Conservation (phyloP, 2,329 filamentous ascomycete species). For the Ceratocystis alfenasii region DNA sequence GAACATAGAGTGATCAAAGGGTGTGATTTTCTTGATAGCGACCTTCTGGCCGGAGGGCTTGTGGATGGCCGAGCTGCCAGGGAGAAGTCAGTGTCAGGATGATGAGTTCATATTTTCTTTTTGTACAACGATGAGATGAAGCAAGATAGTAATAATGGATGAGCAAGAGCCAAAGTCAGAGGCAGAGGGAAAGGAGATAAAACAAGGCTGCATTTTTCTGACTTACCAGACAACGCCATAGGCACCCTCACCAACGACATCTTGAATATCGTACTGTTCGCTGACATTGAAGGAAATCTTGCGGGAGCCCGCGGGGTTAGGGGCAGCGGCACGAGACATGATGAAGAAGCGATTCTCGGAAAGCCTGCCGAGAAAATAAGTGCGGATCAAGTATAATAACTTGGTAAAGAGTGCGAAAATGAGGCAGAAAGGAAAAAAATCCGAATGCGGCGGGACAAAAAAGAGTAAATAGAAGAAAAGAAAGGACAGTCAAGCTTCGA, state of each 20-base stretch:
- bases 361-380: constrained; percentile 16
- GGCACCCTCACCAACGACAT: constrained; percentile 96
- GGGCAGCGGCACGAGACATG: constrained; percentile 48
- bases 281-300: constrained; percentile 99
- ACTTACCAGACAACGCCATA: constrained; percentile 96
- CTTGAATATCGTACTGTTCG: constrained; percentile 98
- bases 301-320: constrained; percentile 52
- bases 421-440: constrained; percentile 6
- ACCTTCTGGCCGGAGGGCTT: constrained; percentile 98
- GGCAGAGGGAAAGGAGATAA: background rate
- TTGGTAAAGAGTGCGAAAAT: constrained; percentile 18
- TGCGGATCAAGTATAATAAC: background rate
- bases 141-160: no score
- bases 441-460: constrained; percentile 4
- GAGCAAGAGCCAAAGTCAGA: background rate
- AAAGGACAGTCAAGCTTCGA: background rate
- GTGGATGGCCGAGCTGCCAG: constrained; percentile 76
- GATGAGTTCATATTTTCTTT: no score
- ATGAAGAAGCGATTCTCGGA: constrained; percentile 17
- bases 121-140: no score
- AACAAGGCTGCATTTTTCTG: background rate
- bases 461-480: constrained; percentile 9
- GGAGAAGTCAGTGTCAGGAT: background rate
- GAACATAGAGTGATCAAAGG: constrained; percentile 99
- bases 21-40: constrained; percentile 99